These are phyloP conservation scores for Chalciporus piperatus DNA, from an alignment of 768 basidiomycete genomes.

Conservation along the genomic window DNA sequence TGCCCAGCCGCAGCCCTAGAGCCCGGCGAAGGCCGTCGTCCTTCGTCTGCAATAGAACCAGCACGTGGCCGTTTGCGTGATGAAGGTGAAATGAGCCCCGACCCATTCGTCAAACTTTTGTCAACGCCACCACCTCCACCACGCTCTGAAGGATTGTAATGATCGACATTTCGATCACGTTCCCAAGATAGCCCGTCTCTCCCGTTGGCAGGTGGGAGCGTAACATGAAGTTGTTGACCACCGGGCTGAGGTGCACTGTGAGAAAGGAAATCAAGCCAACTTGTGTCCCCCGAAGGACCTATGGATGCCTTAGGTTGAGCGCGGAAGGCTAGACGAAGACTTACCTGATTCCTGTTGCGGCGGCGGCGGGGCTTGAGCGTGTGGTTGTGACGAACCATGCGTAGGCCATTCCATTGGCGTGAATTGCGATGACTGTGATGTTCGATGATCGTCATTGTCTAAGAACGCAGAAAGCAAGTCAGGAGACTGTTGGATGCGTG, in stretches of 20 bases:
- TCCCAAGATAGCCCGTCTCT: conserved; percentile 31
- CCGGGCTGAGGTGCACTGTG: conserved; percentile 24
- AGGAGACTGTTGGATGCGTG: conserved; percentile 25
- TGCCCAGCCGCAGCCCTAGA: conserved; percentile 14
- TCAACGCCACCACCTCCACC: conserved; percentile 13
- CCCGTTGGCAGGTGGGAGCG: conserved; percentile 25
- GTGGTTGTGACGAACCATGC: conserved; percentile 25
- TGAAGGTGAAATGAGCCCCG: conserved; percentile 17
- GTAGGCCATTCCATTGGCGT: conserved; percentile 34
- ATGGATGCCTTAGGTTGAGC: not conserved
- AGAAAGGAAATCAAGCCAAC: conserved; percentile 34
- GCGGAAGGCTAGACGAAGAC: not conserved
- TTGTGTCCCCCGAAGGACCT: conserved; percentile 31
- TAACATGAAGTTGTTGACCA: conserved; percentile 28
- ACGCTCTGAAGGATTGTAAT: conserved; percentile 30
- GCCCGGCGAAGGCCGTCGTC: conserved; percentile 20
- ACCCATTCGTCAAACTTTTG: conserved; percentile 19
- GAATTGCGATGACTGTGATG: conserved; percentile 24
- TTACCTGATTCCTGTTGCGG: conserved; percentile 27
- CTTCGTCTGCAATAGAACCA: conserved; percentile 17
- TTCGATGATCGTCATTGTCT: conserved; percentile 28
- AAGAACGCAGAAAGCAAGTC: conserved; percentile 30
- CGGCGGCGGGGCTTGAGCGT: conserved; percentile 13
- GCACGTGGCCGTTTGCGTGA: conserved; percentile 31
- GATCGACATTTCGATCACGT: conserved; percentile 29